Conservation (phyloP, 148 eudicot genomes). For the Euryodendron excelsum region DNA sequence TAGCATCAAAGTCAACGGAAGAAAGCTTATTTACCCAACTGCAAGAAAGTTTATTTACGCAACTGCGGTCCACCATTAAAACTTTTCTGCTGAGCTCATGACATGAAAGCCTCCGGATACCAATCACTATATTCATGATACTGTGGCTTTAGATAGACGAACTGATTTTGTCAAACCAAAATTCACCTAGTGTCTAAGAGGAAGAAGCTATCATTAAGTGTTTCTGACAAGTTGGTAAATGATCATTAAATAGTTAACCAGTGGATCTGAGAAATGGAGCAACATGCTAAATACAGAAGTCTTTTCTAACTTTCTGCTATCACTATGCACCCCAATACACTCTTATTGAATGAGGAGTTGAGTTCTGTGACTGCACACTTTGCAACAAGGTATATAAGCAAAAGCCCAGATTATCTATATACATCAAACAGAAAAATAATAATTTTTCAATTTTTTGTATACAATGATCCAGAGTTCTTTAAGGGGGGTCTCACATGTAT, state of each 20-base stretch:
- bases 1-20: conserved; percentile 1
- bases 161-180: neutral
- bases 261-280: neutral
- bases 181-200: neutral
- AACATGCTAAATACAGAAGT: neutral
- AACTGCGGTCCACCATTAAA: conserved; percentile 4
- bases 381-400: neutral
- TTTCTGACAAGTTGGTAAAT: neutral
- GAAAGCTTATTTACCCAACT: neutral
- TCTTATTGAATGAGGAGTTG: neutral
- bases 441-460: neutral
- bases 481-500: neutral
- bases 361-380: neutral
- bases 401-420: neutral
- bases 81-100: neutral
- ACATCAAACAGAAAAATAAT: neutral
- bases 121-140: neutral
- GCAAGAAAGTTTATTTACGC: too few relatives aligned
- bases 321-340: neutral
- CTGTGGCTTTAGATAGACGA: neutral
- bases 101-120: conserved; percentile 1
- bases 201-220: neutral
- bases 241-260: neutral
- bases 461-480: neutral
- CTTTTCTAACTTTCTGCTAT: neutral